Evolutionary conservation across 2,329 filamentous ascomycete species (phyloP).

Genomic region (Cordyceps fumosorosea): DNA sequence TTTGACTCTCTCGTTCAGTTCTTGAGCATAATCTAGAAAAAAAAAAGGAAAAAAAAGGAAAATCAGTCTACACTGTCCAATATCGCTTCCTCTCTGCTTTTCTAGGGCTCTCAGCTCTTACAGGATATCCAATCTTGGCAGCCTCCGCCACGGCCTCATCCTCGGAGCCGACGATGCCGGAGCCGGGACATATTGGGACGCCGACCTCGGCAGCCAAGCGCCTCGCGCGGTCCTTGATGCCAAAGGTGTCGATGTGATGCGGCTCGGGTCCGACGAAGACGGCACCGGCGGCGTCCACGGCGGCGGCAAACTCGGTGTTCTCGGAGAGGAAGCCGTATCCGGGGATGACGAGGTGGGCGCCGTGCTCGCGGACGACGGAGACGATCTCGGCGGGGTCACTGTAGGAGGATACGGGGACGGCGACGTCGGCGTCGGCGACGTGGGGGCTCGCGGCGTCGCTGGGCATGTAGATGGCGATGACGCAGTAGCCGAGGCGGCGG

Average conservation of each 20-base stretch:
- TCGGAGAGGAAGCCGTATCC: constrained; percentile 61
- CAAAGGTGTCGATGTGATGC: constrained; percentile 47
- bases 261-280: constrained; percentile 52
- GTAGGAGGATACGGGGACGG: constrained; percentile 29
- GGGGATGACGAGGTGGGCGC: constrained; percentile 51
- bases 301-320: constrained; percentile 52
- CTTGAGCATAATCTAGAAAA: constrained; percentile 34
- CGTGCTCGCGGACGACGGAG: constrained; percentile 31
- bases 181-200: constrained; percentile 33
- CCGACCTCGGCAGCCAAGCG: constrained; percentile 43
- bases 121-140: constrained; percentile 2
- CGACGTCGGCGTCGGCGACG: constrained; percentile 46
- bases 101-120: background rate
- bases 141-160: background rate
- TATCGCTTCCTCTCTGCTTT: background rate
- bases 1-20: background rate
- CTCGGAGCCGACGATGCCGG: constrained; percentile 7
- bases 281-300: constrained; percentile 45
- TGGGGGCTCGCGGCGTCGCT: constrained; percentile 49
- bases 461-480: constrained; percentile 51
- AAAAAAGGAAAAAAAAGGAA: background rate
- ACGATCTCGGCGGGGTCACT: constrained; percentile 20
- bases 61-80: background rate
- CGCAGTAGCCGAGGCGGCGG: constrained; percentile 41
- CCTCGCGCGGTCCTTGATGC: constrained; percentile 52